Percentiles rank a stretch among this genome's conserved stretches.
Conservation (phyloP, 768 basidiomycete genomes). For the Lactarius psammicola region DNA sequence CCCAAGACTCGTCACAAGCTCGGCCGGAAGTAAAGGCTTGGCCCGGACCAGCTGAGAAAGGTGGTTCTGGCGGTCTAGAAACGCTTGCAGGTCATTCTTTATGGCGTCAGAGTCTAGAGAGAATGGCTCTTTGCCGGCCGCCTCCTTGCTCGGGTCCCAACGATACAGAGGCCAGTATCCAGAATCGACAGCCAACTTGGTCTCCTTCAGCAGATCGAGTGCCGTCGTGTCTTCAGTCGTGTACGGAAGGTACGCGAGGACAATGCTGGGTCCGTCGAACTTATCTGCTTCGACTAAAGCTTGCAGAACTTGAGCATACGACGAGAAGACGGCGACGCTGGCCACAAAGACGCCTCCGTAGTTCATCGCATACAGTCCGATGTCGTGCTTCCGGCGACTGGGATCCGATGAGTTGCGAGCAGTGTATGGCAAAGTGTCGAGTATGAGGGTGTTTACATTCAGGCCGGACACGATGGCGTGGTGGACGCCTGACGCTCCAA, state of each 20-base stretch:
- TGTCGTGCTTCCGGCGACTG: constrained; percentile 87
- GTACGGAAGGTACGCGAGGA: constrained; percentile 94
- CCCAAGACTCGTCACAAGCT: constrained; percentile 81
- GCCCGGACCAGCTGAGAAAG: constrained; percentile 88
- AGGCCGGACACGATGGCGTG: constrained; percentile 89
- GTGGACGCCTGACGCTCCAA: constrained; percentile 93
- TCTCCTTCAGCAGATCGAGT: constrained; percentile 92
- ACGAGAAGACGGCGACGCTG: constrained; percentile 92
- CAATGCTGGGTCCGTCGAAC: constrained; percentile 85
- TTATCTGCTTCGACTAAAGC: constrained; percentile 87
- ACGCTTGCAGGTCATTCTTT: constrained; percentile 89
- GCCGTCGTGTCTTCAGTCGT: constrained; percentile 71
- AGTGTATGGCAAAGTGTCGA: constrained; percentile 91
- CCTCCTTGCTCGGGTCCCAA: constrained; percentile 90
- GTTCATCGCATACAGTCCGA: constrained; percentile 98
- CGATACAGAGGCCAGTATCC: constrained; percentile 99
- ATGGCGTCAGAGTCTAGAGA: constrained; percentile 88
- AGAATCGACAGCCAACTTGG: constrained; percentile 91
- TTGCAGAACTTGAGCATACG: constrained; percentile 92
- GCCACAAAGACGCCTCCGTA: constrained; percentile 96
- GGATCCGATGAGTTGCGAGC: constrained; percentile 66
- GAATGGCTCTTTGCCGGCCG: constrained; percentile 77
- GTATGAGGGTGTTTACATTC: constrained; percentile 92
- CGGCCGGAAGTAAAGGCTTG: constrained; percentile 74
- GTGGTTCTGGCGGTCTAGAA: constrained; percentile 96